phyloP scores from a whole-genome alignment of 1,139 yeast species.

The Pichia sp. region DNA sequence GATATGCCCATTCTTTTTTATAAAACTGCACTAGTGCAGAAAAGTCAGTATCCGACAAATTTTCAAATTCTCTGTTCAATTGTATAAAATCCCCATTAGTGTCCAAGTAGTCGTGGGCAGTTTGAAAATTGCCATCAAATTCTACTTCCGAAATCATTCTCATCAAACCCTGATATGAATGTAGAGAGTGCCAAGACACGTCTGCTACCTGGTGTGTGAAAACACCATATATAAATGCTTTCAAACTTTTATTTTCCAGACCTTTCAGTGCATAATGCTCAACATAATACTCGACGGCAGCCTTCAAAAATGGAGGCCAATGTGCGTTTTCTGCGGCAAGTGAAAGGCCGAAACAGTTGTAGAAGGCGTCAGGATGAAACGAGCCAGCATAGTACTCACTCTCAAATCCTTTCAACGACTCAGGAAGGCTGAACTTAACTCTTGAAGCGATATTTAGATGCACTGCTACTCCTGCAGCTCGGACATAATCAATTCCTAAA shows the following conservation, averaged over 20 bases:
- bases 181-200: constrained; percentile 59
- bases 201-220: constrained; percentile 57
- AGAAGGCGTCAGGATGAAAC: constrained; percentile 60
- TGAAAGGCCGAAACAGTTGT: constrained; percentile 46
- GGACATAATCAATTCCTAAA: constrained; percentile 15
- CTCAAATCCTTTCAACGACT: constrained; percentile 22
- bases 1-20: constrained; percentile 41
- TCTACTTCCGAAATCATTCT: constrained; percentile 42
- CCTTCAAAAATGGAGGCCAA: constrained; percentile 57
- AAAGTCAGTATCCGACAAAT: constrained; percentile 24
- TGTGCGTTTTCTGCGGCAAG: constrained; percentile 56
- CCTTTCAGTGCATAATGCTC: constrained; percentile 29
- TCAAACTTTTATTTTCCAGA: constrained; percentile 30
- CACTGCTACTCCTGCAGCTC: constrained; percentile 30
- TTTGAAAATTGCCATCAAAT: constrained; percentile 41
- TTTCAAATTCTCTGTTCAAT: constrained; percentile 35
- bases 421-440: constrained; percentile 30
- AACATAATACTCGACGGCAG: constrained; percentile 39
- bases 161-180: constrained; percentile 48
- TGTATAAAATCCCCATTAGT: constrained; percentile 55
- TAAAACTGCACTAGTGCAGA: constrained; percentile 27
- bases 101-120: constrained; percentile 51
- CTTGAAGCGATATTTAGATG: constrained; percentile 43
- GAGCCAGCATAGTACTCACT: constrained; percentile 44
- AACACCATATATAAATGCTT: constrained; percentile 50